Conservation (phyloP, 140 eudicot genomes). For the Flaveria floridana region DNA sequence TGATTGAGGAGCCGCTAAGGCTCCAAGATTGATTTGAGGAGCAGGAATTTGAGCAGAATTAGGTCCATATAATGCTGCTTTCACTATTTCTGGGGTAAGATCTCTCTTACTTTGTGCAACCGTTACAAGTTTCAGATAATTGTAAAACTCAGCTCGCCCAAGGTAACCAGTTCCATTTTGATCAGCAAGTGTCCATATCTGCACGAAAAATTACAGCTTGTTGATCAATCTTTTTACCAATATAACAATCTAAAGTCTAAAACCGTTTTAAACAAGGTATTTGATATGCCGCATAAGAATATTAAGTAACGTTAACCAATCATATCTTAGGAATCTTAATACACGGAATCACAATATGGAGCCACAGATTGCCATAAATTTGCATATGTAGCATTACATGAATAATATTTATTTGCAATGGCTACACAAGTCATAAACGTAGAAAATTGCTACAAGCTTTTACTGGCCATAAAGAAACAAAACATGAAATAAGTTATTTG, state of each 20-base stretch:
- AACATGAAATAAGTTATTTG: neutral
- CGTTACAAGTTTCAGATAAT: constrained; percentile 79
- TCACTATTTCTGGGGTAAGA: constrained; percentile 67
- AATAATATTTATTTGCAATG: neutral
- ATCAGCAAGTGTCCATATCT: constrained; percentile 86
- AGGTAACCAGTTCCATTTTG: constrained; percentile 65
- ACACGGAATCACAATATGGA: constrained; percentile 1
- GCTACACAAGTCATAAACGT: neutral
- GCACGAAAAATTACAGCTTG: constrained; percentile 24
- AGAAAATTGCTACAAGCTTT: neutral
- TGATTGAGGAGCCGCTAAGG: constrained; percentile 41
- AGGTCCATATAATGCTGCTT: constrained; percentile 64
- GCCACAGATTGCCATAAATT: neutral
- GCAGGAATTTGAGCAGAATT: constrained; percentile 85
- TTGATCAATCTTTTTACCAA: neutral
- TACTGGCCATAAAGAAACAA: too few relatives aligned
- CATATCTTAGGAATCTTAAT: neutral
- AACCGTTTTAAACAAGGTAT: constrained; percentile 3
- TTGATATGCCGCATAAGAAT: neutral
- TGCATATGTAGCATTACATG: constrained; percentile 9
- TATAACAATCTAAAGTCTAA: neutral
- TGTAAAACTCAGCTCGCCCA: constrained; percentile 79
- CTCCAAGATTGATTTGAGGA: constrained; percentile 63
- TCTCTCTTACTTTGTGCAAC: constrained; percentile 77
- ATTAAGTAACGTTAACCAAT: neutral